A percentile compares a stretch with the other conserved stretches of the same genome.
Conservation (phyloP, 345 rosid genomes). For the Excoecaria agallocha region DNA sequence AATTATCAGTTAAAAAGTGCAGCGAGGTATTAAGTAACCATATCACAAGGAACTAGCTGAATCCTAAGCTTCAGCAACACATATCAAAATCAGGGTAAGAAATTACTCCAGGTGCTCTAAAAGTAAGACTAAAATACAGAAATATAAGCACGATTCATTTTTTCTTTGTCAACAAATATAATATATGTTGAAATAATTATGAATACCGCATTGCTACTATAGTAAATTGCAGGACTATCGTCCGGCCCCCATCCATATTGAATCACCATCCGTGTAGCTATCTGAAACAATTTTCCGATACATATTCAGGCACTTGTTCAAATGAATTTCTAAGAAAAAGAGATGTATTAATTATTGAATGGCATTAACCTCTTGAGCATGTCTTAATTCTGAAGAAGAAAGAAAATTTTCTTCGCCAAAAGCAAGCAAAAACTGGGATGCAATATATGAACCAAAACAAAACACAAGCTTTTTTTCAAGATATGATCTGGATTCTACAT, state of each 20-base stretch:
- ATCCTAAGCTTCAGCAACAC: neutral
- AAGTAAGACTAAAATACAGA: neutral
- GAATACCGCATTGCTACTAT: conserved; percentile 68
- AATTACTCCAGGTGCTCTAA: conserved; percentile 3
- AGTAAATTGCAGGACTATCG: conserved; percentile 84
- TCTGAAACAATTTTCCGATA: conserved; percentile 46
- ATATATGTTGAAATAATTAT: conserved; percentile 22
- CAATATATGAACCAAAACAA: conserved; percentile 85
- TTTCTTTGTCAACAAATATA: neutral
- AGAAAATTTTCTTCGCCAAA: conserved; percentile 81
- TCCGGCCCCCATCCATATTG: conserved; percentile 98
- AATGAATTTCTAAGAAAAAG: neutral
- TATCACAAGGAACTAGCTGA: neutral
- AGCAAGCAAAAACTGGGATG: conserved; percentile 85
- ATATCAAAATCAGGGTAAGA: neutral
- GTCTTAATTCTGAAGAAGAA: conserved; percentile 70
- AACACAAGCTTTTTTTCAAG: conserved; percentile 95
- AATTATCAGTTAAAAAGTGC: neutral
- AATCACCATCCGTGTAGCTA: conserved; percentile 94
- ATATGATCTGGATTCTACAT: conserved; percentile 81
- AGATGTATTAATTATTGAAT: conserved; percentile 2
- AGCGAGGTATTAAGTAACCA: neutral
- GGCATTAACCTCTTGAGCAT: conserved; percentile 78
- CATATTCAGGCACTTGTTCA: conserved; percentile 15
- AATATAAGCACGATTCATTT: neutral